Evolutionary conservation across 129 eudicot species (phyloP).

Genomic region (Lactuca saligna): DNA sequence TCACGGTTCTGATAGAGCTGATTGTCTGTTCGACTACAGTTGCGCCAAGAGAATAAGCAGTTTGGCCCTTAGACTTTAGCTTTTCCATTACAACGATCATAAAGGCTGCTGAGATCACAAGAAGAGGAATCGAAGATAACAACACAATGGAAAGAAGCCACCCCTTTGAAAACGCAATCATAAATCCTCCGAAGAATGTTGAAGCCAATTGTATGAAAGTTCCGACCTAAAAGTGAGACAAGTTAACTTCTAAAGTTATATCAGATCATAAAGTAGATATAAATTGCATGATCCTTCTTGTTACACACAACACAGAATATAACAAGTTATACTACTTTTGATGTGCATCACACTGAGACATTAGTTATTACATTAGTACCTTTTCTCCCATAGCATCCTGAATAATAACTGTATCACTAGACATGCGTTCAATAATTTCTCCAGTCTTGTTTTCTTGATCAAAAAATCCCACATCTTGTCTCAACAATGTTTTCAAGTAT

Average conservation of each 20-base stretch:
- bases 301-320: background rate
- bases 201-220: constrained; percentile 65
- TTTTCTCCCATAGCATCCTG: constrained; percentile 97
- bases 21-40: constrained; percentile 77
- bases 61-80: constrained; percentile 56
- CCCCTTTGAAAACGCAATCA: constrained; percentile 64
- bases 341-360: too few relatives aligned
- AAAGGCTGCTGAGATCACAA: constrained; percentile 57
- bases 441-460: constrained; percentile 75
- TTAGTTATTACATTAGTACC: constrained; percentile 34
- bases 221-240: constrained; percentile 47
- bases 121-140: constrained; percentile 60
- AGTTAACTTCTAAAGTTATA: background rate
- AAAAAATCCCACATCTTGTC: constrained; percentile 81
- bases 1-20: constrained; percentile 82
- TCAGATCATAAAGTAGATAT: background rate
- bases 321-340: background rate
- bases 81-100: constrained; percentile 46
- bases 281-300: too few relatives aligned
- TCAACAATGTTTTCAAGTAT: constrained; percentile 59
- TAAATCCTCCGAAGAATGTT: constrained; percentile 72
- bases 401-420: constrained; percentile 73
- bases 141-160: constrained; percentile 86
- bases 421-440: constrained; percentile 78
- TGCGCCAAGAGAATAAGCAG: constrained; percentile 66